Evolutionary conservation across 225 moss, liverwort and hornwort genomes (phyloP).

Genomic region (Sphagnum tenellum): DNA sequence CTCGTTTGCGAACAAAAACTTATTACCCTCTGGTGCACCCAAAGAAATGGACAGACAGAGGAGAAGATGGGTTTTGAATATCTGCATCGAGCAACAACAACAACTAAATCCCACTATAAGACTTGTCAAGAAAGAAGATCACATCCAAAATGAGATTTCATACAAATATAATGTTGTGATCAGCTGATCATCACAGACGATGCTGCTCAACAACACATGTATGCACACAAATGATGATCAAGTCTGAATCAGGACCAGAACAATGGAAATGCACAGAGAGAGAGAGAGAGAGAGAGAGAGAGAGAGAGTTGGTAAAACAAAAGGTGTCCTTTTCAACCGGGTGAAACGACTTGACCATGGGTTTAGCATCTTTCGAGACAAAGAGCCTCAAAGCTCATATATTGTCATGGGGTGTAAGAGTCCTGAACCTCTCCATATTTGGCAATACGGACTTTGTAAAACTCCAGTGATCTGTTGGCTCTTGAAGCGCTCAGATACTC

Average conservation of each 20-base stretch:
- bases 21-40: slow-evolving; percentile 25
- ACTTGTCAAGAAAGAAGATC: background rate
- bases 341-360: background rate
- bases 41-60: slow-evolving; percentile 12
- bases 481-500: background rate
- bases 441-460: slow-evolving; percentile 4
- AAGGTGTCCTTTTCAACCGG: background rate
- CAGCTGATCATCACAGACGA: background rate
- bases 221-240: too few relatives aligned
- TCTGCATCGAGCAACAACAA: slow-evolving; percentile 8
- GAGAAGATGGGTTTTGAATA: slow-evolving; percentile 24
- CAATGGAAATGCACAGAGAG: background rate
- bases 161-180: background rate
- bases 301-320: background rate
- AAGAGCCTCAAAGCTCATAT: background rate
- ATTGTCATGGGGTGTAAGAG: background rate
- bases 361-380: background rate
- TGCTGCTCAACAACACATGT: too few relatives aligned
- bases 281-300: background rate
- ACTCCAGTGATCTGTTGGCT: background rate
- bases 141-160: background rate
- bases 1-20: slow-evolving; percentile 43
- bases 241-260: too few relatives aligned
- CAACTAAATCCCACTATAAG: background rate
- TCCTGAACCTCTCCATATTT: slow-evolving; percentile 17